Evolutionary conservation across 495 filamentous ascomycete genomes (phyloP).

Genomic region (Alectoria sarmentosa): DNA sequence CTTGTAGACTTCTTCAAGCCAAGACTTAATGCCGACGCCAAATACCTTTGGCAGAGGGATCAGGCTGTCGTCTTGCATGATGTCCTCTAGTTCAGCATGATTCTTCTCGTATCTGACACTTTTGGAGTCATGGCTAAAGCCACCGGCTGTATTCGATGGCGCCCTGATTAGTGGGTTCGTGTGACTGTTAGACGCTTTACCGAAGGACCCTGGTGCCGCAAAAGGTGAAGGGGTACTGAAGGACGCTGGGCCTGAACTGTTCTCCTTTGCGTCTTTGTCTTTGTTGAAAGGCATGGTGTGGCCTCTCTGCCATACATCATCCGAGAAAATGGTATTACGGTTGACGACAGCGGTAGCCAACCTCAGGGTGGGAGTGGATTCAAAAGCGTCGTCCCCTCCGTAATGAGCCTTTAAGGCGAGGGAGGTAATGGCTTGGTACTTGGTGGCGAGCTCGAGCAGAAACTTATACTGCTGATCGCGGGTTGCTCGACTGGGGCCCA

Average conservation of each 20-base stretch:
- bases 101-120: slow-evolving; percentile 16
- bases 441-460: slow-evolving; percentile 36
- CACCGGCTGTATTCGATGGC: background rate
- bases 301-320: slow-evolving; percentile 34
- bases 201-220: background rate
- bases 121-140: background rate
- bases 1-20: slow-evolving; percentile 31
- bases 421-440: slow-evolving; percentile 38
- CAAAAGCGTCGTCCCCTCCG: slow-evolving; percentile 35
- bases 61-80: slow-evolving; percentile 21
- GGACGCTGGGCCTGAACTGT: background rate
- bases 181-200: too few relatives aligned
- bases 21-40: slow-evolving; percentile 28
- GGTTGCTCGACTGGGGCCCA: slow-evolving; percentile 42
- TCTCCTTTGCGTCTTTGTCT: background rate
- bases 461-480: slow-evolving; percentile 38
- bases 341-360: slow-evolving; percentile 42
- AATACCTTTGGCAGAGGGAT: slow-evolving; percentile 12
- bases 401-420: slow-evolving; percentile 41
- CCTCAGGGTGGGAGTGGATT: slow-evolving; percentile 26
- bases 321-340: slow-evolving; percentile 37
- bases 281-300: slow-evolving; percentile 35
- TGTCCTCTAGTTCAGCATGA: slow-evolving; percentile 27
- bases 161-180: background rate
- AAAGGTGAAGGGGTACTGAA: background rate